Evolutionary conservation across 768 basidiomycete species (phyloP).

Genomic region (Termitomyces sp.): DNA sequence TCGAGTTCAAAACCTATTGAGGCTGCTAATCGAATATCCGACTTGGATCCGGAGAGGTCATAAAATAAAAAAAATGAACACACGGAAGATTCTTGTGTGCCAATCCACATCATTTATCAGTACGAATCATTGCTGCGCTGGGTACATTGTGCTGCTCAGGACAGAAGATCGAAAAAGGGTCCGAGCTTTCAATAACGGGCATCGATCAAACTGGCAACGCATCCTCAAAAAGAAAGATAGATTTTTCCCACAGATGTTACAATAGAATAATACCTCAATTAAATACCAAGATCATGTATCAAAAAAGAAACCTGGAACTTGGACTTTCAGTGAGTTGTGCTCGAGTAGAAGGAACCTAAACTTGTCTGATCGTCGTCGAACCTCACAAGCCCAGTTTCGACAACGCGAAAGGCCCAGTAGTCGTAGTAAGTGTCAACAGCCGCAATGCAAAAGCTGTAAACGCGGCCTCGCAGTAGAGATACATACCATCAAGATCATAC

Average conservation of each 20-base stretch:
- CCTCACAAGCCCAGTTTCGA: background rate
- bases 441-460: background rate
- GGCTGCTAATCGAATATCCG: too few relatives aligned
- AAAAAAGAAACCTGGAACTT: background rate
- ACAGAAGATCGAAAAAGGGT: too few relatives aligned
- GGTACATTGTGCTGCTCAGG: too few relatives aligned
- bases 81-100: too few relatives aligned
- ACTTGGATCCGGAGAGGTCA: too few relatives aligned
- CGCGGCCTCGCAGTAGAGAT: background rate
- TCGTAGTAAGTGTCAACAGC: background rate
- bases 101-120: too few relatives aligned
- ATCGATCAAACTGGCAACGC: background rate
- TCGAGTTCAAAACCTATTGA: too few relatives aligned
- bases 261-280: constrained; percentile 1
- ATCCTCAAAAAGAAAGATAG: background rate
- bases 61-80: too few relatives aligned
- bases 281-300: background rate
- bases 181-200: background rate
- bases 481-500: background rate
- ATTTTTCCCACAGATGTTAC: background rate
- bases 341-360: background rate
- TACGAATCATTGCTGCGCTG: too few relatives aligned
- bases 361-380: background rate
- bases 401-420: background rate
- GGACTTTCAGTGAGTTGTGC: background rate